Conservation (phyloP, 1,284 basidiomycete genomes). For the Abortiporus biennis region DNA sequence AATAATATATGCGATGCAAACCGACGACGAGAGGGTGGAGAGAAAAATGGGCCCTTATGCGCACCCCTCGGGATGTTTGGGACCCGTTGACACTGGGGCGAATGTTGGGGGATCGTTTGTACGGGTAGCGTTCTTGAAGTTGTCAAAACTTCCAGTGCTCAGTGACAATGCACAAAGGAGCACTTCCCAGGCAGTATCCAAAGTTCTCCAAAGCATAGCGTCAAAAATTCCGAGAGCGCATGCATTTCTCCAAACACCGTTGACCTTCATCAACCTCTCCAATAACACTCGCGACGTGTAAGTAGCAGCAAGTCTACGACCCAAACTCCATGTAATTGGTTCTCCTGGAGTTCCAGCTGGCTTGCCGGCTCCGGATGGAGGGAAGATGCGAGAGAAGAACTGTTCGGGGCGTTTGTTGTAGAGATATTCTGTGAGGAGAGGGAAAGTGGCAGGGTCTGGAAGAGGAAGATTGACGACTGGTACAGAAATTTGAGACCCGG, state of each 20-base stretch:
- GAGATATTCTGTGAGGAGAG: slow-evolving; percentile 56
- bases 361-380: slow-evolving; percentile 45
- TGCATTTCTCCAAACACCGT: slow-evolving; percentile 62
- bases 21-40: too few relatives aligned
- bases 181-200: slow-evolving; percentile 59
- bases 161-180: slow-evolving; percentile 39
- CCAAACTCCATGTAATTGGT: slow-evolving; percentile 23
- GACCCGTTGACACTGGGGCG: too few relatives aligned
- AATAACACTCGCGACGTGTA: slow-evolving; percentile 30
- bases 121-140: not conserved
- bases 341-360: slow-evolving; percentile 31
- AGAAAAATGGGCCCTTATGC: too few relatives aligned
- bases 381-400: slow-evolving; percentile 49
- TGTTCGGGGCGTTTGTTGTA: slow-evolving; percentile 53
- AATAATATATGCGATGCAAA: too few relatives aligned
- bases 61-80: too few relatives aligned
- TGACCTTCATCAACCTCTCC: slow-evolving; percentile 35
- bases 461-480: slow-evolving; percentile 63
- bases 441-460: slow-evolving; percentile 62
- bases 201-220: slow-evolving; percentile 46
- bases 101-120: too few relatives aligned
- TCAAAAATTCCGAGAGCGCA: slow-evolving; percentile 60
- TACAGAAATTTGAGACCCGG: slow-evolving; percentile 32
- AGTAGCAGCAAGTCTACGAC: slow-evolving; percentile 19
- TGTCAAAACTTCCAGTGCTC: not conserved